Evolutionary conservation across 768 basidiomycete species (phyloP), one percentile per base, ranked within the genome.

Genomic region (Pleurotus salmoneostramineus): DNA sequence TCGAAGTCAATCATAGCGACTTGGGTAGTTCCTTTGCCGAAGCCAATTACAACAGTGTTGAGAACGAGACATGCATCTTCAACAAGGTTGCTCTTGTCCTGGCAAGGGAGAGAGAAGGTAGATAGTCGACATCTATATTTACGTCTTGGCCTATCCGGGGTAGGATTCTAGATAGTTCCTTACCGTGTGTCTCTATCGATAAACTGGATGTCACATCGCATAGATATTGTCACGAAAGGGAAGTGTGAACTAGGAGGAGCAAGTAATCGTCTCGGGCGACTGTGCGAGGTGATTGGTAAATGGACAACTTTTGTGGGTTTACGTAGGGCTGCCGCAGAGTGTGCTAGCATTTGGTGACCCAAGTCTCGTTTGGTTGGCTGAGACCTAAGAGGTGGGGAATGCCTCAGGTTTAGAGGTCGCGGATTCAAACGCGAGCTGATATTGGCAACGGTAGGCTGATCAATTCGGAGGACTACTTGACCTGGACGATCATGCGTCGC

Each of bases 181-280:
- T 45, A 68, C 72, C 70, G 69, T 59, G 67, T 62, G 34, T 59
- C 62, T 43, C 67, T 66, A 54, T 75, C 58, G 58, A 78, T 73
- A 60, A 78, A 78, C 50, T 81, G 75, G n/a, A 72, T 64, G 56
- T 80, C 76, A 35, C 71, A 72, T 43, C 74, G 66, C 80, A 80
- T 80, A 31, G 77, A 77, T 56, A 81, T 66, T 34, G 77, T 75
- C 46, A 72, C 68, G 48, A 78, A 60, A 8, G 77, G 76, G 45
- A 74, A 67, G 11, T 61, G 54, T n/a, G 4, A n/a, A 12, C 59
- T 52, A n/a, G 40, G 17, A 44, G 66, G 68, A 15, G 69, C 47
- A n/a, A 72, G 56, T 37, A 73, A 56, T n/a, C 70, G 58, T 61
- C 70, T 64, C 10, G 69, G 61, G 50, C 64, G 65, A 50, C 64